Evolutionary conservation across 768 basidiomycete species (phyloP).

Genomic region (Boletus speciosus): DNA sequence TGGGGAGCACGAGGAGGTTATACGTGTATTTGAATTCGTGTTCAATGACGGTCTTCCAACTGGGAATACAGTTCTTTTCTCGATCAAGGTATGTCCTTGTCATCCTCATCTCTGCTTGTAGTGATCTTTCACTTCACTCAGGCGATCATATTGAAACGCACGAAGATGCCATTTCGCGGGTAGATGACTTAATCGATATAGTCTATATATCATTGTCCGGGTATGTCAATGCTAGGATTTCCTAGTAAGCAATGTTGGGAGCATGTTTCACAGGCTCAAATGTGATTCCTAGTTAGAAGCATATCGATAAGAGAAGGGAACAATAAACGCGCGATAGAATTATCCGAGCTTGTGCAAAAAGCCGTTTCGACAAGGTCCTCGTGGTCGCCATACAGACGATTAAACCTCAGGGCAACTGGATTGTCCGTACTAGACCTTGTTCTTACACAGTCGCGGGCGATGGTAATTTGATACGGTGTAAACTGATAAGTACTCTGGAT

Average conservation of each 20-base stretch:
- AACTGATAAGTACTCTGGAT: too few relatives aligned
- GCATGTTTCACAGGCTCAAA: conserved; percentile 2
- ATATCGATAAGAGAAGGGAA: not conserved
- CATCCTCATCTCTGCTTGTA: rapidly evolving
- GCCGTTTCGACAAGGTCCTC: not conserved
- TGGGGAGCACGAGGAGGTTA: too few relatives aligned
- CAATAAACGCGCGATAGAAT: not conserved
- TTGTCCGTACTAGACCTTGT: too few relatives aligned
- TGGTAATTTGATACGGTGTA: too few relatives aligned
- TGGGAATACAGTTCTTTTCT: conserved; percentile 8
- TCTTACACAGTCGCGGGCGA: too few relatives aligned
- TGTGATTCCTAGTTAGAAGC: not conserved
- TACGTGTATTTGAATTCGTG: conserved; percentile 5
- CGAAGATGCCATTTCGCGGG: conserved; percentile 4
- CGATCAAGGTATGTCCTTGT: conserved; percentile 5
- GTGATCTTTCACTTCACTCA: not conserved
- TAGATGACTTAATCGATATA: not conserved
- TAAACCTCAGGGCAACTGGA: too few relatives aligned
- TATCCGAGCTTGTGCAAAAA: not conserved
- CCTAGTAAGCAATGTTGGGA: not conserved
- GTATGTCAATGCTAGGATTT: not conserved
- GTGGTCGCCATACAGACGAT: too few relatives aligned
- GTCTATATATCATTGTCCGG: not conserved
- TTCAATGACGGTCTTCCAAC: not conserved
- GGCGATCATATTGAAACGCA: conserved; percentile 1